Percentiles rank a stretch among this genome's conserved stretches.
Conservation (phyloP, 2,329 filamentous ascomycete genomes). For the Pestalotiopsis sp. region DNA sequence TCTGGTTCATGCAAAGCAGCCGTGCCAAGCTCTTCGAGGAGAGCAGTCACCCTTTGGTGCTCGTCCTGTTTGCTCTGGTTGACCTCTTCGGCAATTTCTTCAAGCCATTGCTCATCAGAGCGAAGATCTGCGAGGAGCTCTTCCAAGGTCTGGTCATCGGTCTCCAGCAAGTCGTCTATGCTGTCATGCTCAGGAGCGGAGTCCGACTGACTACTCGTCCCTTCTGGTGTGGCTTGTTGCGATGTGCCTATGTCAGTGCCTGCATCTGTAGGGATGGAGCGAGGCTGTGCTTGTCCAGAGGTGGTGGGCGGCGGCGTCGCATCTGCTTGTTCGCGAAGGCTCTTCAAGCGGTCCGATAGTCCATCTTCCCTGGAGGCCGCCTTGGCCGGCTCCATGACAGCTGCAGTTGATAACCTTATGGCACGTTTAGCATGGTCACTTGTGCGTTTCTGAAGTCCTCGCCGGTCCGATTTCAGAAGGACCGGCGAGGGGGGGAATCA, state of each 20-base stretch:
- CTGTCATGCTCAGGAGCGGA: slow-evolving; percentile 20
- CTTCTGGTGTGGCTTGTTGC: slow-evolving; percentile 9
- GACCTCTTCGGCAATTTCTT: slow-evolving; percentile 29
- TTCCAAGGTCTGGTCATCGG: slow-evolving; percentile 53
- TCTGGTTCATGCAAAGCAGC: slow-evolving; percentile 14
- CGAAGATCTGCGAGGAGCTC: slow-evolving; percentile 49
- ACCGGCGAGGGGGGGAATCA: slow-evolving; percentile 18
- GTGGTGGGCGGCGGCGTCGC: neutral
- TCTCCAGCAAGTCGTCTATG: slow-evolving; percentile 41
- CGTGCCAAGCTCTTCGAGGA: slow-evolving; percentile 33
- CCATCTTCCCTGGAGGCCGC: slow-evolving; percentile 49
- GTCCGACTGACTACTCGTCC: neutral
- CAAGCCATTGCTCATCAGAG: slow-evolving; percentile 31
- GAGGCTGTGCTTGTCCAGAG: slow-evolving; percentile 3
- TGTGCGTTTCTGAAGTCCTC: too few relatives aligned
- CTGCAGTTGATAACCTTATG: slow-evolving; percentile 22
- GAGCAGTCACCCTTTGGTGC: slow-evolving; percentile 29
- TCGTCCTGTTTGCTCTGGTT: slow-evolving; percentile 25
- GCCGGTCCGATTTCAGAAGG: slow-evolving; percentile 11
- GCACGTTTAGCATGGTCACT: slow-evolving; percentile 26
- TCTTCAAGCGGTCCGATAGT: slow-evolving; percentile 52
- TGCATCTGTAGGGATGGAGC: neutral
- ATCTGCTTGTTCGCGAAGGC: slow-evolving; percentile 43
- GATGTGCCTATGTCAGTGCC: slow-evolving; percentile 11
- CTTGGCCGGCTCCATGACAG: slow-evolving; percentile 42